Percentiles rank a stretch among this genome's conserved stretches.
Evolutionary conservation across 805 yeast genomes (phyloP).

Genomic region (Cyberlindnera americana): DNA sequence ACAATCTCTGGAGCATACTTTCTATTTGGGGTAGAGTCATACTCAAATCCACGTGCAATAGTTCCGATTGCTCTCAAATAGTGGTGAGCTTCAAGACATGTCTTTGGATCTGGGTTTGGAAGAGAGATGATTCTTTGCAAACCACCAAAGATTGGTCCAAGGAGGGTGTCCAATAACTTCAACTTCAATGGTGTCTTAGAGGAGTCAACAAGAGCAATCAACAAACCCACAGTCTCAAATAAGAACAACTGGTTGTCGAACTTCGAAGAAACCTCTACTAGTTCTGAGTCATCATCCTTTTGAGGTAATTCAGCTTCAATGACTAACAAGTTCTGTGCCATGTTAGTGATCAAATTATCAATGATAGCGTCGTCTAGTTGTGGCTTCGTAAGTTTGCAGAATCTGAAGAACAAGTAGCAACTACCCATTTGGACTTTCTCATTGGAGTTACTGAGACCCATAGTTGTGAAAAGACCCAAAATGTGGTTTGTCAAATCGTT

Average conservation of each 20-base stretch:
- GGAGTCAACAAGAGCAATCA: constrained; percentile 50
- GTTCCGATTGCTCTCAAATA: constrained; percentile 86
- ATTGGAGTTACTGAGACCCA: constrained; percentile 74
- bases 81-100: constrained; percentile 78
- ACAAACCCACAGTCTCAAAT: constrained; percentile 81
- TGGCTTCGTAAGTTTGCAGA: constrained; percentile 74
- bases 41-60: constrained; percentile 75
- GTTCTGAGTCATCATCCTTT: constrained; percentile 54
- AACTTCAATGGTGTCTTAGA: constrained; percentile 41
- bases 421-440: constrained; percentile 78
- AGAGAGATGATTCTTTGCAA: constrained; percentile 62
- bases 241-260: constrained; percentile 79
- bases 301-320: constrained; percentile 53
- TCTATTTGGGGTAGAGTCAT: constrained; percentile 29
- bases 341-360: constrained; percentile 54
- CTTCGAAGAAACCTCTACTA: constrained; percentile 42
- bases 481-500: constrained; percentile 55
- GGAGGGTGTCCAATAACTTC: constrained; percentile 55
- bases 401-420: constrained; percentile 87
- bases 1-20: constrained; percentile 35
- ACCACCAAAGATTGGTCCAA: constrained; percentile 71
- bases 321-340: constrained; percentile 56
- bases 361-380: constrained; percentile 46
- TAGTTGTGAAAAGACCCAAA: constrained; percentile 72
- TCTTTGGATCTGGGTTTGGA: constrained; percentile 36